Base-by-base conservation (phyloP, 352 stramenopile species). In the Phytopythium ostracodes region DNA sequence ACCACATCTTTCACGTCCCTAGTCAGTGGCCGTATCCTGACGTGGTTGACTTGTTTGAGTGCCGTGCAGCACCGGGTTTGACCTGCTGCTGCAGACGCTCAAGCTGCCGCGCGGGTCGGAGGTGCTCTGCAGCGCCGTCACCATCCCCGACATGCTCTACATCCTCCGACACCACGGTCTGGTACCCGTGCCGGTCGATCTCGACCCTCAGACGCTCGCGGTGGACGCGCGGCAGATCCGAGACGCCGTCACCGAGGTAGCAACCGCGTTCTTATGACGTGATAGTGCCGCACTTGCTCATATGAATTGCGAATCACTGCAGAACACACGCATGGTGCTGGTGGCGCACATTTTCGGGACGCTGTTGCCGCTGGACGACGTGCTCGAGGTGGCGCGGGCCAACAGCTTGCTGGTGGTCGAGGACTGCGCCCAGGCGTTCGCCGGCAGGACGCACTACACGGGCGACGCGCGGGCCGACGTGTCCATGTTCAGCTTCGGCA, bases 401-500 rank as follows among this genome's bases (percentile, higher is more conserved):
- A 70, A 84, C 55, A 65, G 79, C 20, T 57, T 95, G 22, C 44
- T 93, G 50, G 61, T 93, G 31, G 72, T 95, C 31, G 86, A 95
- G 60, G 86, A 95, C 67, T 93, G 86, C 55, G 86, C 86, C 6
- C 83, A 95, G 53, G 81, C 81, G 3, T 95, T 92, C 51, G 67
- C 75, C 24, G 84, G 86, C 4, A 69, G 75, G 43, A 63, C 69
- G 63, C 56, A 81, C 20, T 93, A 90, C 65, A 90, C 70, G 40
- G 86, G 84, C 27, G 79, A 92, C 17, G 66, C 58, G 10, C 67
- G 70, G 22, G 82, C 68, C 2, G 86, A 93, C 58, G 81, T 92
- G 40, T 89, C 84, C 46, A 87, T 95, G 76, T 95, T 93, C 67
- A 95, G 86, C 65, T 95, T 95, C 75, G 86, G 86, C 27, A 91